phyloP scores from a whole-genome alignment of 2,329 filamentous ascomycete species.

The Tolypocladium paradoxum region DNA sequence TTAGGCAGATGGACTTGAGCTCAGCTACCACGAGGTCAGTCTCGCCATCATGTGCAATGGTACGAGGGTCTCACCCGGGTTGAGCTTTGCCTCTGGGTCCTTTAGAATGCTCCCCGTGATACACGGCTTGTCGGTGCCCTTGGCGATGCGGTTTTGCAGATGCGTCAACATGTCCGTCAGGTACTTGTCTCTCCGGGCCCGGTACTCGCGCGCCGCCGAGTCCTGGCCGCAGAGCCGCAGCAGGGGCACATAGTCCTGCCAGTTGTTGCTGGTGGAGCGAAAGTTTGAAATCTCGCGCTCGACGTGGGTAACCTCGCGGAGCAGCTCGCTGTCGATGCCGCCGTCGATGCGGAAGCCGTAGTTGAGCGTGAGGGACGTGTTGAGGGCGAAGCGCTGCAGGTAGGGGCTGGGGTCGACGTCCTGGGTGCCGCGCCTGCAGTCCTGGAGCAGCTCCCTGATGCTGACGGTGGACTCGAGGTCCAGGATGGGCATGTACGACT shows the following conservation, averaged over 20 bases:
- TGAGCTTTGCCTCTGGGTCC: conserved; percentile 30
- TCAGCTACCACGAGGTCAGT: conserved; percentile 39
- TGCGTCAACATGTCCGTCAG: conserved; percentile 57
- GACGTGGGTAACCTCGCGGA: conserved; percentile 65
- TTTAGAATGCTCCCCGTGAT: conserved; percentile 44
- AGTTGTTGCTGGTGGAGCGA: conserved; percentile 70
- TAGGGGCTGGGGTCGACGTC: conserved; percentile 64
- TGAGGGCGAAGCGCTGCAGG: conserved; percentile 66
- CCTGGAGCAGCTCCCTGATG: conserved; percentile 59
- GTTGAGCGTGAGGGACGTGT: conserved; percentile 67
- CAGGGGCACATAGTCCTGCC: conserved; percentile 75
- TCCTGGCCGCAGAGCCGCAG: conserved; percentile 56
- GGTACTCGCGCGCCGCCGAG: conserved; percentile 51
- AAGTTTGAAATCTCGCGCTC: conserved; percentile 69
- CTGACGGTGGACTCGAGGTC: conserved; percentile 64
- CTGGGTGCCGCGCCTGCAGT: conserved; percentile 48
- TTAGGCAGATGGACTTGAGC: conserved; percentile 70
- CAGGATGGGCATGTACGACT: conserved; percentile 73
- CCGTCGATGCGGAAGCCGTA: conserved; percentile 70
- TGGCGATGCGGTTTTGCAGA: conserved; percentile 26
- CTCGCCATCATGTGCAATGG: neutral
- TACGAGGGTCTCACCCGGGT: conserved; percentile 15
- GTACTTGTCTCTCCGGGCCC: conserved; percentile 56
- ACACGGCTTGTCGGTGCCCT: conserved; percentile 29
- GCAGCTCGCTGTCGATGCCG: conserved; percentile 53